Percentiles rank a stretch among this genome's conserved stretches.
Evolutionary conservation across 257 asterid genomes (phyloP).

Genomic region (Scutellaria barbata): DNA sequence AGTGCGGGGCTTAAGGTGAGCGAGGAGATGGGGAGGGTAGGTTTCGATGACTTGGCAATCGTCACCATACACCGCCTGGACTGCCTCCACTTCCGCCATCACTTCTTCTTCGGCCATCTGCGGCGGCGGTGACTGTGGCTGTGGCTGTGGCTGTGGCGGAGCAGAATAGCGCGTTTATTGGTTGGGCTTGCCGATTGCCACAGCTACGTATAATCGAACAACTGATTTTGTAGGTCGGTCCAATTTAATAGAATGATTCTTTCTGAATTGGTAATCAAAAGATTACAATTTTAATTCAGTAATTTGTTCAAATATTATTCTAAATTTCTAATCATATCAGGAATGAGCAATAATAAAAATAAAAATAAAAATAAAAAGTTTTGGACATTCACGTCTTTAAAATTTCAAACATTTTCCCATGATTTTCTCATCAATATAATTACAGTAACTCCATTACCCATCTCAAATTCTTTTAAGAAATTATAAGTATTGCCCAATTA

Average conservation of each 20-base stretch:
- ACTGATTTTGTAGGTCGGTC: background rate
- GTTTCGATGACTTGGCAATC: slow-evolving; percentile 58
- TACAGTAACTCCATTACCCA: no score
- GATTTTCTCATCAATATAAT: no score
- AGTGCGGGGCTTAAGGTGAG: slow-evolving; percentile 86
- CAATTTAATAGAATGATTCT: background rate
- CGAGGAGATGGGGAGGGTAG: slow-evolving; percentile 74
- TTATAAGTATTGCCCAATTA: no score
- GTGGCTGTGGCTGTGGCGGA: slow-evolving; percentile 21
- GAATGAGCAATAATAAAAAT: no score
- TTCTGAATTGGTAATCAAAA: no score
- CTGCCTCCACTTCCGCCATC: slow-evolving; percentile 74
- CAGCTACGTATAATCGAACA: background rate
- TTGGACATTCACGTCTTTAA: no score
- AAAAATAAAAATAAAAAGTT: no score
- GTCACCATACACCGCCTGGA: slow-evolving; percentile 74
- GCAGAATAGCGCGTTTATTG: slow-evolving; percentile 8
- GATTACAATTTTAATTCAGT: no score
- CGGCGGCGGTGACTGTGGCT: slow-evolving; percentile 8
- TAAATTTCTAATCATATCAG: no score
- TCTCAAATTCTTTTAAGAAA: no score
- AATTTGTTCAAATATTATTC: no score
- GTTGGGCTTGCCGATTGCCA: slow-evolving; percentile 14
- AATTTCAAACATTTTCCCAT: no score
- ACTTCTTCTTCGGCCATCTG: slow-evolving; percentile 75